phyloP scores from a whole-genome alignment of 257 asterid genomes.

The Cynanchum wilfordii region DNA sequence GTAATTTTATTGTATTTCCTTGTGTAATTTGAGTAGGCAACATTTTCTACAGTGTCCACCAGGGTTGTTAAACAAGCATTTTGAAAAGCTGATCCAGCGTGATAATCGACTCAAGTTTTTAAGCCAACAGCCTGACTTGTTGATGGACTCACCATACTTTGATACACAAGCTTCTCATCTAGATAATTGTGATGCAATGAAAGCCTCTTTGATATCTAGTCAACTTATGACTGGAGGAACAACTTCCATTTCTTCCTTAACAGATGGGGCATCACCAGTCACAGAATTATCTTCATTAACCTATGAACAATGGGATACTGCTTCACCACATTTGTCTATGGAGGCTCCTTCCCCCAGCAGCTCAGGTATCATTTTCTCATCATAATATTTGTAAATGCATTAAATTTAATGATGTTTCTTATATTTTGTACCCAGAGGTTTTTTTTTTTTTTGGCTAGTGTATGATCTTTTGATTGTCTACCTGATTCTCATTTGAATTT shows the following conservation, averaged over 20 bases:
- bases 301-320: slow-evolving; percentile 28
- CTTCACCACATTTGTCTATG: slow-evolving; percentile 28
- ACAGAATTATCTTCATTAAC: slow-evolving; percentile 38
- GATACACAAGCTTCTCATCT: slow-evolving; percentile 35
- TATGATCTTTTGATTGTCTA: neutral
- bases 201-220: slow-evolving; percentile 22
- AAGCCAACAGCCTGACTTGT: slow-evolving; percentile 58
- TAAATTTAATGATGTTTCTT: neutral
- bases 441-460: neutral
- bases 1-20: slow-evolving; percentile 10
- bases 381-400: neutral
- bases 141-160: slow-evolving; percentile 50
- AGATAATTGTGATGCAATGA: slow-evolving; percentile 45
- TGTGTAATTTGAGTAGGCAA: slow-evolving; percentile 39
- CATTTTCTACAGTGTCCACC: slow-evolving; percentile 66
- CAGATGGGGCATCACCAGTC: slow-evolving; percentile 41
- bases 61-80: slow-evolving; percentile 67
- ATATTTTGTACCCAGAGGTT: neutral
- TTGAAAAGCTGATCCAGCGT: slow-evolving; percentile 72
- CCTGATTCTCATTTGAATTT: too few relatives aligned
- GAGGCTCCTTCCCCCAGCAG: slow-evolving; percentile 59
- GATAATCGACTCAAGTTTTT: slow-evolving; percentile 52
- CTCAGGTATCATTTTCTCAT: slow-evolving; percentile 43
- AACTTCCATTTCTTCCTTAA: slow-evolving; percentile 37
- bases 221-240: slow-evolving; percentile 28